Percentiles rank a stretch among this genome's conserved stretches.
Conservation (phyloP, 2,329 filamentous ascomycete species). For the Aspergillus terreus region DNA sequence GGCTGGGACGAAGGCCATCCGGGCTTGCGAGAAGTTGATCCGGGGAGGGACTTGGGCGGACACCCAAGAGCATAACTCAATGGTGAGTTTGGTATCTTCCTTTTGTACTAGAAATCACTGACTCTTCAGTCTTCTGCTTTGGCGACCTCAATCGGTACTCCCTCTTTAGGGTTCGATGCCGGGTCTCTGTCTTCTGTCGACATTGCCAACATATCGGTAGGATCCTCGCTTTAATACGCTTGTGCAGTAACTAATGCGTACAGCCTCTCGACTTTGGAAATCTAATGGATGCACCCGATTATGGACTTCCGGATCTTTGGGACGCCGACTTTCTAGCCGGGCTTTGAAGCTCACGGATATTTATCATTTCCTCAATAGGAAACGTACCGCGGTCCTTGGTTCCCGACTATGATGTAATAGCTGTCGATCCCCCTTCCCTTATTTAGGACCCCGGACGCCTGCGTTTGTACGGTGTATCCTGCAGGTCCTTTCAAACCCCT, state of each 20-base stretch:
- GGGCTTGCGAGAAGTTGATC: slow-evolving; percentile 21
- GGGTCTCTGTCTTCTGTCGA: slow-evolving; percentile 18
- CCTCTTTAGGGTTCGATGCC: slow-evolving; percentile 21
- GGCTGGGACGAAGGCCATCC: slow-evolving; percentile 18
- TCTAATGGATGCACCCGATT: slow-evolving; percentile 27
- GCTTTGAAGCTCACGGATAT: neutral
- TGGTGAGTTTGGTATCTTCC: slow-evolving; percentile 8
- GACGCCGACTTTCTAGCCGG: slow-evolving; percentile 21
- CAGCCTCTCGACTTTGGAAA: slow-evolving; percentile 29
- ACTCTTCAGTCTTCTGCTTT: neutral
- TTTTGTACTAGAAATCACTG: neutral
- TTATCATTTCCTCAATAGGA: too few relatives aligned
- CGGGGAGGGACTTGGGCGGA: slow-evolving; percentile 21
- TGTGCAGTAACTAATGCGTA: neutral
- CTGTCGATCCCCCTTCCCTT: neutral
- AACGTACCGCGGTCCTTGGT: too few relatives aligned
- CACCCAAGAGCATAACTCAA: slow-evolving; percentile 15
- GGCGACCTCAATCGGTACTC: slow-evolving; percentile 11
- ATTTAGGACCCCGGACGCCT: too few relatives aligned
- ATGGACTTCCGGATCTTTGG: slow-evolving; percentile 24
- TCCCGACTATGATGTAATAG: neutral
- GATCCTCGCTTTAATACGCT: neutral
- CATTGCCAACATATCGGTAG: slow-evolving; percentile 23
- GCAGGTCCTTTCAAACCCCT: neutral
- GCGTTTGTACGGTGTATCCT: neutral